Evolutionary conservation across 331 rosid genomes (phyloP).

Genomic region (Malus hybrid): DNA sequence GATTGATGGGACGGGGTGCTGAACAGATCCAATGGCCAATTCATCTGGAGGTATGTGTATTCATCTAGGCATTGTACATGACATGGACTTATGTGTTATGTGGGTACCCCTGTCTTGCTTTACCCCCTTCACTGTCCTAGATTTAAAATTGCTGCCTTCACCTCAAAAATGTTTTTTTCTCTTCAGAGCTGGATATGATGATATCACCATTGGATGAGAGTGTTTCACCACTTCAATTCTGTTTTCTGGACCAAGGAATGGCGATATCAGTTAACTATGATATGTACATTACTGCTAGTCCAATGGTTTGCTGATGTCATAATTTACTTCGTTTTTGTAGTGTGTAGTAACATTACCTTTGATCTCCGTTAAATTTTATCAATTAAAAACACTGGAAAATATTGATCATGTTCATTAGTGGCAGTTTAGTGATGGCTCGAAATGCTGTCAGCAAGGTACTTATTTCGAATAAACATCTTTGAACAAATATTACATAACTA

Average conservation of each 20-base stretch:
- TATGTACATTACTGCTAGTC: neutral
- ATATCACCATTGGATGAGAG: neutral
- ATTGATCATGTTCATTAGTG: neutral
- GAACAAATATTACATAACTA: too few relatives aligned
- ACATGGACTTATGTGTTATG: neutral
- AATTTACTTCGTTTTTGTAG: neutral
- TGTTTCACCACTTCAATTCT: neutral
- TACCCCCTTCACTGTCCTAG: neutral
- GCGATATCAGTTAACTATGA: neutral
- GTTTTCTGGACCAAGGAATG: neutral
- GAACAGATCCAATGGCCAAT: conserved; percentile 88
- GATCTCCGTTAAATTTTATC: neutral
- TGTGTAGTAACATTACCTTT: neutral
- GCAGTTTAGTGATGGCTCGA: neutral
- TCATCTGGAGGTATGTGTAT: conserved; percentile 66
- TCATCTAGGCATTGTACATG: conserved; percentile 1
- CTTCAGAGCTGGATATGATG: neutral
- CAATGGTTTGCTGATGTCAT: neutral
- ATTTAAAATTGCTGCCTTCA: neutral
- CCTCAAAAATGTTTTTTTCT: neutral
- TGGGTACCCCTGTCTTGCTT: neutral
- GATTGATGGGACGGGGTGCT: conserved; percentile 96
- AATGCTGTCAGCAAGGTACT: neutral
- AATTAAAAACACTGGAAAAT: too few relatives aligned
- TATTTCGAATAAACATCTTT: neutral